phyloP scores from a whole-genome alignment of 345 rosid genomes.

The Nephelium lappaceum region DNA sequence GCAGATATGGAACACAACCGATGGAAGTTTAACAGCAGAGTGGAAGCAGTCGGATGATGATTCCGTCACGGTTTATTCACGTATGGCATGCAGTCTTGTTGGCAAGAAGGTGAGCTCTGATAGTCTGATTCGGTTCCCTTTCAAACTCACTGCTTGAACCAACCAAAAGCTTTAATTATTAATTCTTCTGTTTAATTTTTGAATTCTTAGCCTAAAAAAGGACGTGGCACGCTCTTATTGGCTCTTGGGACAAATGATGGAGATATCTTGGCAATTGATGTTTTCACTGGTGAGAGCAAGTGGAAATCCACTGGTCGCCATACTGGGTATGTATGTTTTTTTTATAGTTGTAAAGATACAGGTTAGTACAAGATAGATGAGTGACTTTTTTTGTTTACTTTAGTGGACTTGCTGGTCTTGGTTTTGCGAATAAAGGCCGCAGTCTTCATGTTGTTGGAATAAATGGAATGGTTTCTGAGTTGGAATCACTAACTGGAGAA shows the following conservation, averaged over 20 bases:
- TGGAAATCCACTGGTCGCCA: conserved; percentile 36
- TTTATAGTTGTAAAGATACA: not conserved
- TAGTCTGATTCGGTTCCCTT: not conserved
- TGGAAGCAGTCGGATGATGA: conserved; percentile 37
- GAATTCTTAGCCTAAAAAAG: conserved; percentile 31
- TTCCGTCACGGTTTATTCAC: conserved; percentile 28
- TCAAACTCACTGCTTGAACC: not conserved
- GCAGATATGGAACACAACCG: conserved; percentile 49
- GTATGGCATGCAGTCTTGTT: conserved; percentile 37
- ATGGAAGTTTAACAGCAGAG: conserved; percentile 38
- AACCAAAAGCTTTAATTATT: not conserved
- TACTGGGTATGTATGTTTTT: conserved; percentile 39
- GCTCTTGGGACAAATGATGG: conserved; percentile 51
- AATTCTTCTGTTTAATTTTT: conserved; percentile 14
- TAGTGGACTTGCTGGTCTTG: conserved; percentile 47
- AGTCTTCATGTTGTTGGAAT: conserved; percentile 36
- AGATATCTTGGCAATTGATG: conserved; percentile 42
- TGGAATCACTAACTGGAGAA: conserved; percentile 44
- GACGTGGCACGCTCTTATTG: conserved; percentile 28
- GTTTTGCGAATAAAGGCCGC: conserved; percentile 39
- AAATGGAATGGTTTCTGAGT: conserved; percentile 38
- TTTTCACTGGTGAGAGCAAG: conserved; percentile 34
- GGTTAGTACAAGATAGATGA: not conserved
- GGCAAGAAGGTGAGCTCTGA: conserved; percentile 38
- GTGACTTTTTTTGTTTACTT: conserved; percentile 10